Evolutionary conservation across 2,329 filamentous ascomycete species (phyloP), one percentile per base, ranked within the genome.

Genomic region (Trichoderma semiorbis): DNA sequence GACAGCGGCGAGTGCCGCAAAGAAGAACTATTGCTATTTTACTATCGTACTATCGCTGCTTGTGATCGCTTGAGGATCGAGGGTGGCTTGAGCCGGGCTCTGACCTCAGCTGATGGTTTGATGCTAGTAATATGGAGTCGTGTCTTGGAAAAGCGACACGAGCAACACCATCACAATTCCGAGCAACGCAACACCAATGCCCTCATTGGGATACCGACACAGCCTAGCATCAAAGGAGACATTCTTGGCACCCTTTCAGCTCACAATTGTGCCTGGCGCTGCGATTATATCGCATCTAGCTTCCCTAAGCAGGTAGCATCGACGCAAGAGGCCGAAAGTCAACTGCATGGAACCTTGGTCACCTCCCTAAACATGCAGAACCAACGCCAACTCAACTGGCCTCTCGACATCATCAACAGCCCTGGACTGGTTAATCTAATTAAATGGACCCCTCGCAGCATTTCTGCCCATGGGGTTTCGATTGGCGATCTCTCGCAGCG

Each of bases 51-150:
- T 32, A 30, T 58, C 28, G n/a, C 26, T 58, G 26, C 24, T 34
- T 43, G 39, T 43, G 39, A 39, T 61, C 30, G 58, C 58, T 26
- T 18, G 10, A 10, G 60, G 60, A 63, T 28, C 34, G 34, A 2
- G 60, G 47, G 60, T 62, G 60, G 60, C 60, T 63, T 39, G 24
- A 28, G 36, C 60, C 60, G 32, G 55, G 60, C 14, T 69, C 66
- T 69, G 66, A 69, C 66, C 66, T 69, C 66, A 69, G 66, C 66
- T 69, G 66, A 69, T 69, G 55, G 39, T 10, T 14, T 30, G 36
- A 47, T 47, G 39, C 43, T 66, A 66, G 30, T 36, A 18, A 34
- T 55, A 62, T 62, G 60, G 32, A 39, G 57, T 34, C n/a, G 30
- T 32, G 30, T 32, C 57, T 34, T 60, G 57, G n/a, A 50, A 50